Percentiles rank a stretch among this genome's conserved stretches.
phyloP scores from a whole-genome alignment of 2,329 filamentous ascomycete genomes.

The Penicillium hesseltinei region DNA sequence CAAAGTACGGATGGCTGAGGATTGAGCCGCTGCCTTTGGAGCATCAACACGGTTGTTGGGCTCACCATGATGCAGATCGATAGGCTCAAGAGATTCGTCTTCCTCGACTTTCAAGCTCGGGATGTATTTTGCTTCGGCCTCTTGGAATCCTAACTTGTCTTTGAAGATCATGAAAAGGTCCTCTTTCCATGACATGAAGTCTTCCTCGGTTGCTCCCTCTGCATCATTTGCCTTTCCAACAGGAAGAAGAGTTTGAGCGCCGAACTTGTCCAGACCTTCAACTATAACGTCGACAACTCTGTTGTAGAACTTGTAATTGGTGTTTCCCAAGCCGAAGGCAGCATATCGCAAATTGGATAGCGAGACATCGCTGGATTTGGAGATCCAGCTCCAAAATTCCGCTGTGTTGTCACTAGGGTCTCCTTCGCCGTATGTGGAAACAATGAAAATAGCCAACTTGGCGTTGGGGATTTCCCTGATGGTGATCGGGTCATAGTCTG shows the following conservation, averaged over 20 bases:
- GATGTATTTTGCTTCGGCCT: slow-evolving; percentile 86
- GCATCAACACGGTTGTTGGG: slow-evolving; percentile 74
- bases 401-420: slow-evolving; percentile 95
- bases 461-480: slow-evolving; percentile 63
- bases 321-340: slow-evolving; percentile 85
- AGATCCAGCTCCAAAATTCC: slow-evolving; percentile 84
- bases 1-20: slow-evolving; percentile 75
- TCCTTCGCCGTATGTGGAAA: slow-evolving; percentile 80
- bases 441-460: slow-evolving; percentile 59
- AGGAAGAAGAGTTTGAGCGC: slow-evolving; percentile 71
- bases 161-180: slow-evolving; percentile 82
- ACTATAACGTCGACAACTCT: slow-evolving; percentile 86
- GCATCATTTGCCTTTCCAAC: slow-evolving; percentile 91
- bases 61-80: slow-evolving; percentile 82
- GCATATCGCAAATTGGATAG: slow-evolving; percentile 75
- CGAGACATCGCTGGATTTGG: slow-evolving; percentile 67
- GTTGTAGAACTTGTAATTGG: slow-evolving; percentile 97
- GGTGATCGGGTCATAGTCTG: no score
- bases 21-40: slow-evolving; percentile 69
- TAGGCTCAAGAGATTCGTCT: slow-evolving; percentile 65
- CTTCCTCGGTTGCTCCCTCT: slow-evolving; percentile 88
- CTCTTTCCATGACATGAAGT: slow-evolving; percentile 95
- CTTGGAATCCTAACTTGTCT: slow-evolving; percentile 75
- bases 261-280: slow-evolving; percentile 70
- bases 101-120: slow-evolving; percentile 75